Evolutionary conservation across 106 monocot species (phyloP).

Genomic region (Triglochin maritima): DNA sequence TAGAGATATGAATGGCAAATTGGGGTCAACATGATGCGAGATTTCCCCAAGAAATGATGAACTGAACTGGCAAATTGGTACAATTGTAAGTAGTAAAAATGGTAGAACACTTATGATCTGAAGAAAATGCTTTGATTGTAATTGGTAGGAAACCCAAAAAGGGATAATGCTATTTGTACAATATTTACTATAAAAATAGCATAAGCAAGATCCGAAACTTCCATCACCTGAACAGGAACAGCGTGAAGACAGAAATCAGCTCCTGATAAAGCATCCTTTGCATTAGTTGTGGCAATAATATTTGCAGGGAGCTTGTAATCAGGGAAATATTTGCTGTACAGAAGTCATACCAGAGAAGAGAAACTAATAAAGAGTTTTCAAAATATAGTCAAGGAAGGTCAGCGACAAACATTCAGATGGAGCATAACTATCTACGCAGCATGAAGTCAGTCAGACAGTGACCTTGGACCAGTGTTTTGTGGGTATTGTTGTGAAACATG

Average conservation of each 20-base stretch:
- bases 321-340: slow-evolving; percentile 72
- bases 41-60: slow-evolving; percentile 87
- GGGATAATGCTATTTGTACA: no score
- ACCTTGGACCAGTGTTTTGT: no score
- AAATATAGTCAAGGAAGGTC: no score
- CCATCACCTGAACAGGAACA: slow-evolving; percentile 90
- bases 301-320: slow-evolving; percentile 70
- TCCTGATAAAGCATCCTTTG: slow-evolving; percentile 60
- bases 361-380: background rate
- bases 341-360: background rate
- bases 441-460: background rate
- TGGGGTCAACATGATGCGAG: slow-evolving; percentile 71
- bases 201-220: background rate
- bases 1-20: slow-evolving; percentile 89
- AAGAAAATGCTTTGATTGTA: background rate
- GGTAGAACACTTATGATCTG: background rate
- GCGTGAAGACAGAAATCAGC: slow-evolving; percentile 97
- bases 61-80: slow-evolving; percentile 67
- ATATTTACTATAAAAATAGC: no score
- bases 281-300: slow-evolving; percentile 64
- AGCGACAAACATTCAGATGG: background rate
- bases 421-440: background rate
- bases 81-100: no score
- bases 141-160: no score
- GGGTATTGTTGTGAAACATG: no score